Evolutionary conservation across 2,329 filamentous ascomycete species (phyloP).

Genomic region (Tolypocladium guangdongense): DNA sequence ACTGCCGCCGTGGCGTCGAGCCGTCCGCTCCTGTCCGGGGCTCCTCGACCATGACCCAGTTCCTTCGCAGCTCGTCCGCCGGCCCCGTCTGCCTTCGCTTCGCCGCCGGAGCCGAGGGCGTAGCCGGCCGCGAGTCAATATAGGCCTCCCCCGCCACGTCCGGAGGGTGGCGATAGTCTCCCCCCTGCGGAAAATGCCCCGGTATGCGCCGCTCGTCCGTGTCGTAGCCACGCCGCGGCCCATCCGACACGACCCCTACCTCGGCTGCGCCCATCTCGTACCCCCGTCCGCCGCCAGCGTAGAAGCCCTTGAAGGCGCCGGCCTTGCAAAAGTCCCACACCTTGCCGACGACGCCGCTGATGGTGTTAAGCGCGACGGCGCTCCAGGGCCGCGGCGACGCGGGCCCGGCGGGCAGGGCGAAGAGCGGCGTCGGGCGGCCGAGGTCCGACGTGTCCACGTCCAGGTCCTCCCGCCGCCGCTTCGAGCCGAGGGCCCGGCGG

Average conservation of each 20-base stretch:
- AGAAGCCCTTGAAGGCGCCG: conserved; percentile 70
- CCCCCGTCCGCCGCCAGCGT: conserved; percentile 68
- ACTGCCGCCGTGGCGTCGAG: conserved; percentile 15
- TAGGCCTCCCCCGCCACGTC: conserved; percentile 14
- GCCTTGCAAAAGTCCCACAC: conserved; percentile 76
- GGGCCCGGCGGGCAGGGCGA: conserved; percentile 18
- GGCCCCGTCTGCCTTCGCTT: conserved; percentile 45
- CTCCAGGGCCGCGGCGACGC: conserved; percentile 38
- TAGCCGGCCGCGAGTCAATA: conserved; percentile 23
- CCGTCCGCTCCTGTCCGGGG: conserved; percentile 10
- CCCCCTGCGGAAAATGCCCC: conserved; percentile 21
- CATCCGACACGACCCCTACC: conserved; percentile 10
- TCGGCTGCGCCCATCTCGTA: conserved; percentile 43
- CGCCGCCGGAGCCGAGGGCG: conserved; percentile 32
- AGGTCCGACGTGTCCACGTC: conserved; percentile 19
- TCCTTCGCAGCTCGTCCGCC: conserved; percentile 48
- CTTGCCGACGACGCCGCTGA: conserved; percentile 61
- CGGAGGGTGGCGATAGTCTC: conserved; percentile 4
- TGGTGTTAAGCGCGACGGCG: conserved; percentile 46
- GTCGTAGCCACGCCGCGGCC: conserved; percentile 9
- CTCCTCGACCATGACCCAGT: conserved; percentile 60
- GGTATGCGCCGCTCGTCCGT: conserved; percentile 15
- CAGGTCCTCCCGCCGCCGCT: conserved; percentile 24
- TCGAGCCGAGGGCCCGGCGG: conserved; percentile 39
- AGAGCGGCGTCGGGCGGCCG: conserved; percentile 19